Evolutionary conservation across 257 asterid genomes (phyloP).

Genomic region (Lavandula angustifolia): DNA sequence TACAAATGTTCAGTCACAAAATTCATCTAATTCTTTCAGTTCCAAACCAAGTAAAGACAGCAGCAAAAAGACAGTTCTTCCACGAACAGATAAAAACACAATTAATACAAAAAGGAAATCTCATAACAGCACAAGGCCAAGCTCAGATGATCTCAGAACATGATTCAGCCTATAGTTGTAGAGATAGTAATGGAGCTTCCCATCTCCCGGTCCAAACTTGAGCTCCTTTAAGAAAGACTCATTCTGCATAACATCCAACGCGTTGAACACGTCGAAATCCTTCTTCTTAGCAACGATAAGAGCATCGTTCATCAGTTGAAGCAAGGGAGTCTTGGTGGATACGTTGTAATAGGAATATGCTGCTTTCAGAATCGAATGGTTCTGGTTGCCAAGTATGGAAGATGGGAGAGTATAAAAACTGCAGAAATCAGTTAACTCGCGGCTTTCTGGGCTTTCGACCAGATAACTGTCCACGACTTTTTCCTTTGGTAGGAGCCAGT

Average conservation of each 20-base stretch:
- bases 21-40: constrained; percentile 18
- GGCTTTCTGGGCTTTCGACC: constrained; percentile 77
- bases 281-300: constrained; percentile 77
- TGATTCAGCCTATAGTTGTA: constrained; percentile 76
- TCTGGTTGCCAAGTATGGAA: constrained; percentile 74
- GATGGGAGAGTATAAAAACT: constrained; percentile 89
- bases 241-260: constrained; percentile 88
- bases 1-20: constrained; percentile 32
- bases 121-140: constrained; percentile 75
- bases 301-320: constrained; percentile 85
- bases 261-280: constrained; percentile 78
- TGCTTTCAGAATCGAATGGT: constrained; percentile 66
- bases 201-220: constrained; percentile 87
- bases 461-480: constrained; percentile 73
- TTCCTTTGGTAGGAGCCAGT: constrained; percentile 81
- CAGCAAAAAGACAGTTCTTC: constrained; percentile 11
- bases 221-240: constrained; percentile 82
- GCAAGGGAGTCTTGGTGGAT: constrained; percentile 66
- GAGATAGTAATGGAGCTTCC: constrained; percentile 83
- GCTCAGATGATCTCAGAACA: constrained; percentile 68
- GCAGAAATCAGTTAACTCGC: constrained; percentile 78
- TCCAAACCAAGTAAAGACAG: constrained; percentile 22
- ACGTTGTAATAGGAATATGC: constrained; percentile 79
- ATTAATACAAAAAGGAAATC: constrained; percentile 33
- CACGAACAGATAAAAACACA: constrained; percentile 20